Evolutionary conservation across 2,329 filamentous ascomycete genomes (phyloP), one percentile per base, ranked within the genome.

Genomic region (Fusarium solani-melongenae): DNA sequence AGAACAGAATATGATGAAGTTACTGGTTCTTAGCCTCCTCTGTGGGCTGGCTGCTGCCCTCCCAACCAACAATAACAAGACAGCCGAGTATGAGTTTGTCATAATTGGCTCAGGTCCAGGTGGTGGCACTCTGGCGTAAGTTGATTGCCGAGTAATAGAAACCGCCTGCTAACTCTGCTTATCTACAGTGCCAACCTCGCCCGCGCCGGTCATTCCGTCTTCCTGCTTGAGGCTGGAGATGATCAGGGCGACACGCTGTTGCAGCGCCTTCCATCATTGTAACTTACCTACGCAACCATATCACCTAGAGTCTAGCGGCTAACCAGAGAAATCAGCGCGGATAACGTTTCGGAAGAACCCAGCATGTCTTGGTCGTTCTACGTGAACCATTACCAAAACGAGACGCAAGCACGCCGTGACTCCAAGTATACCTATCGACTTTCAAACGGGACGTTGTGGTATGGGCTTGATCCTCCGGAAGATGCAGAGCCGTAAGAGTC

Each of bases 211-310:
- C 85, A 88, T 79, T 87, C 84, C 60, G 87, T 88, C 9, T 84
- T 91, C 10, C 81, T 91, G 3, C 84, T 91, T 29, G 89, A 91
- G 74, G 88, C 88, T 36, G 89, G 88, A 46, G 86, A 87, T 57
- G 87, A 91, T 66, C 83, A 88, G 67, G 86, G 84, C 12, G 72
- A 76, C 8, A 55, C 39, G 0, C 51, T 69, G 0, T 7, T 73
- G 2, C 74, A 79, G 29, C 17, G 63, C 7, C 57, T 75, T 24
- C 75, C 72, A 2, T 44, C 62, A 22, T 51, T 49, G 74, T 76
- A 49, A 70, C 63, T 24, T 10, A 2, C 39, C 20, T 5, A 36
- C 27, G 12, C 14, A 38, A 20, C 22, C 29, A 24, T 20, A 15
- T 14, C 22, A 3, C 22, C 12, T 6, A 2, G 17, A 14, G 12